Evolutionary conservation across 768 basidiomycete species (phyloP).

Genomic region (Holtermanniella nyarrowii): DNA sequence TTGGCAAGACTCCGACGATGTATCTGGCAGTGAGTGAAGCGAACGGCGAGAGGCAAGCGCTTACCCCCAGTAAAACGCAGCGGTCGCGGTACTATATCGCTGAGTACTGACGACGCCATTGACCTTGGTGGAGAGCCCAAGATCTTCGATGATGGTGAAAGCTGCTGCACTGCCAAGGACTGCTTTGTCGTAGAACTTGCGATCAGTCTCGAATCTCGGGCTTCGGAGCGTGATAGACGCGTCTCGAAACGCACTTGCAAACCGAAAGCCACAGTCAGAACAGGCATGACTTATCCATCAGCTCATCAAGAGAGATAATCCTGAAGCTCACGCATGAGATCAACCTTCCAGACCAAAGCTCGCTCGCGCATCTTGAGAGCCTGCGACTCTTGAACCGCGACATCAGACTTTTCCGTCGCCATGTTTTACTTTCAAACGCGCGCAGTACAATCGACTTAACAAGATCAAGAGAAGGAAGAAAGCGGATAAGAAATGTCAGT

Average conservation of each 20-base stretch:
- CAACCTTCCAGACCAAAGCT: not conserved
- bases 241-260: slow-evolving; percentile 17
- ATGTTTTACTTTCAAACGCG: no score
- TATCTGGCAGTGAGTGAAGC: no score
- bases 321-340: not conserved
- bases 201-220: not conserved
- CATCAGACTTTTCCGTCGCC: no score
- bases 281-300: slow-evolving; percentile 25
- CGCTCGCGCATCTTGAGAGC: not conserved
- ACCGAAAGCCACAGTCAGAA: slow-evolving; percentile 36
- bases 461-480: no score
- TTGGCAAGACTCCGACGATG: slow-evolving; percentile 33
- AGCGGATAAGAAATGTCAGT: no score
- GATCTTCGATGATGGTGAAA: slow-evolving; percentile 37
- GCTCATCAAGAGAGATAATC: not conserved
- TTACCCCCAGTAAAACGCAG: slow-evolving; percentile 41
- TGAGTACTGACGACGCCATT: slow-evolving; percentile 30
- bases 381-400: no score
- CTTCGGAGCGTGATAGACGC: not conserved
- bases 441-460: no score
- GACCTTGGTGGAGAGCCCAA: slow-evolving; percentile 22
- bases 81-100: slow-evolving; percentile 36
- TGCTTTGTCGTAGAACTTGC: slow-evolving; percentile 39
- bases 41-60: no score
- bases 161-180: slow-evolving; percentile 37